These are phyloP conservation scores for Sporisorium exsertum DNA, from an alignment of 1,284 basidiomycete genomes.

Conservation along the genomic window DNA sequence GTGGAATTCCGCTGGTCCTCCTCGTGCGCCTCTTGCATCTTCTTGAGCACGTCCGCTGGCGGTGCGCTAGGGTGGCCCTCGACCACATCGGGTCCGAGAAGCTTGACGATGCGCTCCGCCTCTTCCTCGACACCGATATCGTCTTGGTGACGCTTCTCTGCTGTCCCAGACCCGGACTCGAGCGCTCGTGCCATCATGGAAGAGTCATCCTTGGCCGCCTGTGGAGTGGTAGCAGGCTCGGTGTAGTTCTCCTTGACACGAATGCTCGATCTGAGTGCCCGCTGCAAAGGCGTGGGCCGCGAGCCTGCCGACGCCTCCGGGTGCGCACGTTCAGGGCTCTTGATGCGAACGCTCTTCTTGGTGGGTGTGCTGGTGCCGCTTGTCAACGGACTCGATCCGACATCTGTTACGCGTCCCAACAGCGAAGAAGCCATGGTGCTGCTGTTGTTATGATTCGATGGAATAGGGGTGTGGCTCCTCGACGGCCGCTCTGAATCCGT, in stretches of 20 bases:
- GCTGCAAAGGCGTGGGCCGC: constrained; percentile 35
- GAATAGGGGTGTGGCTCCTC: constrained; percentile 36
- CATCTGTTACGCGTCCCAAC: constrained; percentile 16
- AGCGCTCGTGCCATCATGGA: constrained; percentile 4
- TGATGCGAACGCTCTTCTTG: constrained; percentile 49
- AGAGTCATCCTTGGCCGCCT: background rate
- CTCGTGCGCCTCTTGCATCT: constrained; percentile 50
- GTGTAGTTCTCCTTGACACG: constrained; percentile 44
- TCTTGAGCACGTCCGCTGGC: constrained; percentile 27
- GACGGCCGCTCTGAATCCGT: constrained; percentile 23
- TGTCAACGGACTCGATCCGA: constrained; percentile 23
- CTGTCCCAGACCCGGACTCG: constrained; percentile 32
- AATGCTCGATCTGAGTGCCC: constrained; percentile 35
- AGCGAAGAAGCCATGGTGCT: constrained; percentile 6
- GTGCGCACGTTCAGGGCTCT: constrained; percentile 43
- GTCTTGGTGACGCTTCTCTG: constrained; percentile 53
- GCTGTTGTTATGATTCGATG: constrained; percentile 17
- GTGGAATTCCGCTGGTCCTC: constrained; percentile 30
- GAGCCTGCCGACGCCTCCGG: constrained; percentile 23
- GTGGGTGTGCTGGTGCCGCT: constrained; percentile 51
- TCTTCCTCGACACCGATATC: constrained; percentile 64
- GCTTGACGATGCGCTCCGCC: constrained; percentile 60
- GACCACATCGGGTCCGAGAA: constrained; percentile 62
- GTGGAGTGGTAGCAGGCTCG: constrained; percentile 7
- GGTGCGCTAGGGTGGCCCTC: constrained; percentile 60